A percentile compares a stretch with the other conserved stretches of the same genome.
phyloP scores from a whole-genome alignment of 2,329 filamentous ascomycete genomes.

The Xylariaceae sp. region DNA sequence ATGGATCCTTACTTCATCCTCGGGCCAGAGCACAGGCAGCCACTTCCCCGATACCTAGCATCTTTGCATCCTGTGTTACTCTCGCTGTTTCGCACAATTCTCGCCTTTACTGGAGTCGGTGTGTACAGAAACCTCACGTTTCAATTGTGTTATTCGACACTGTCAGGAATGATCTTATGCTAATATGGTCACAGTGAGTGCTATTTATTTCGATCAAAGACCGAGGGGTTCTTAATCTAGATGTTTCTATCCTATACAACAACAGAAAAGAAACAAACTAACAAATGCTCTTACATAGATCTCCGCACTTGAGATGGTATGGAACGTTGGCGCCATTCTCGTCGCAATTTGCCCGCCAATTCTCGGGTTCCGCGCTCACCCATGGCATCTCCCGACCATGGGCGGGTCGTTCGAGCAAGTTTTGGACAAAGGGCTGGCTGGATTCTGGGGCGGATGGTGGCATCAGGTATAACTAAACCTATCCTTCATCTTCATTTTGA shows the following conservation, averaged over 20 bases:
- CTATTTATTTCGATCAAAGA: no score
- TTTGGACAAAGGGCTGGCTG: constrained; percentile 66
- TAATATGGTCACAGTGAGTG: no score
- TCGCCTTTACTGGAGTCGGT: constrained; percentile 52
- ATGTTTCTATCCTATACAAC: no score
- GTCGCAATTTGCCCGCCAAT: constrained; percentile 47
- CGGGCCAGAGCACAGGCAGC: constrained; percentile 40
- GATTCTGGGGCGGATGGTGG: constrained; percentile 86
- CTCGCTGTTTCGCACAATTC: constrained; percentile 51
- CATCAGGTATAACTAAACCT: constrained; percentile 49
- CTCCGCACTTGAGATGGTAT: constrained; percentile 56
- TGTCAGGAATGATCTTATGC: no score
- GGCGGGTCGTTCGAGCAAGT: constrained; percentile 54
- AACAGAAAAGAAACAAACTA: no score
- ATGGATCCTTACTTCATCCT: constrained; percentile 74
- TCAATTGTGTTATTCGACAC: no score
- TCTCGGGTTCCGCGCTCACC: constrained; percentile 47
- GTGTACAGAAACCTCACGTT: no score
- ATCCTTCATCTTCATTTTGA: no score
- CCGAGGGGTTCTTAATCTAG: no score
- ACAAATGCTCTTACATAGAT: constrained; percentile 25
- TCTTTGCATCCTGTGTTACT: constrained; percentile 43
- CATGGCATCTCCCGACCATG: constrained; percentile 52
- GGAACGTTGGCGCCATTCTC: constrained; percentile 56
- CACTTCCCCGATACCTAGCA: constrained; percentile 42